A percentile compares a stretch with the other conserved stretches of the same genome.
Conservation (phyloP, 2,329 filamentous ascomycete species). For the Paecilomyces sp. region DNA sequence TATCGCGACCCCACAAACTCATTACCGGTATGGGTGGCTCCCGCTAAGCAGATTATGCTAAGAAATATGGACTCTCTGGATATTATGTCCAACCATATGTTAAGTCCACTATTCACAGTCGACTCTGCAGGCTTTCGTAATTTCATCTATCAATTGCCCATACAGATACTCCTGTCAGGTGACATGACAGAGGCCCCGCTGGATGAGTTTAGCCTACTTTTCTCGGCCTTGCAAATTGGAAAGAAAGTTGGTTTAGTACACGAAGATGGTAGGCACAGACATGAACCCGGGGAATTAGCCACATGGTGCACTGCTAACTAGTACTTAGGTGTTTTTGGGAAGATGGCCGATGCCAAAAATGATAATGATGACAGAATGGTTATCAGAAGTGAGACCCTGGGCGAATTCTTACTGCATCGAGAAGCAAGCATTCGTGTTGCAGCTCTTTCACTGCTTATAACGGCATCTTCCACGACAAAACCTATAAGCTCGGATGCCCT, state of each 20-base stretch:
- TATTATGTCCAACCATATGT: constrained; percentile 26
- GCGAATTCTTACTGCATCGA: constrained; percentile 36
- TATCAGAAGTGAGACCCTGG: constrained; percentile 27
- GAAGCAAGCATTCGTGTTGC: constrained; percentile 64
- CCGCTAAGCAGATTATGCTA: constrained; percentile 28
- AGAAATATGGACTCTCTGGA: constrained; percentile 29
- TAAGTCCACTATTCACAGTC: constrained; percentile 27
- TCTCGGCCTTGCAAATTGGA: constrained; percentile 62
- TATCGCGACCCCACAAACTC: constrained; percentile 5
- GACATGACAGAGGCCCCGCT: constrained; percentile 43
- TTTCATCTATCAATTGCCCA: constrained; percentile 55
- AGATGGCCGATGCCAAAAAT: constrained; percentile 7
- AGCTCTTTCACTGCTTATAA: constrained; percentile 73
- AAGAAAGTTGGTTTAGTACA: constrained; percentile 65
- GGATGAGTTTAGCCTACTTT: constrained; percentile 51
- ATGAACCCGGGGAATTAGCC: neutral
- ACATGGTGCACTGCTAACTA: constrained; percentile 2
- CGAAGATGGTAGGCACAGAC: constrained; percentile 51
- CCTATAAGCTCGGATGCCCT: constrained; percentile 62
- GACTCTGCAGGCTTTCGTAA: constrained; percentile 25
- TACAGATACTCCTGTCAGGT: constrained; percentile 41
- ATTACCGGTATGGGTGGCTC: constrained; percentile 27
- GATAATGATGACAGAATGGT: constrained; percentile 16
- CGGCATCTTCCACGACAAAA: constrained; percentile 65
- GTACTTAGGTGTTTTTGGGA: constrained; percentile 20